A percentile compares a stretch with the other conserved stretches of the same genome.
These are phyloP conservation scores for Penicillium macrosclerotiorum DNA, from an alignment of 495 filamentous ascomycete species.

Conservation along the genomic window DNA sequence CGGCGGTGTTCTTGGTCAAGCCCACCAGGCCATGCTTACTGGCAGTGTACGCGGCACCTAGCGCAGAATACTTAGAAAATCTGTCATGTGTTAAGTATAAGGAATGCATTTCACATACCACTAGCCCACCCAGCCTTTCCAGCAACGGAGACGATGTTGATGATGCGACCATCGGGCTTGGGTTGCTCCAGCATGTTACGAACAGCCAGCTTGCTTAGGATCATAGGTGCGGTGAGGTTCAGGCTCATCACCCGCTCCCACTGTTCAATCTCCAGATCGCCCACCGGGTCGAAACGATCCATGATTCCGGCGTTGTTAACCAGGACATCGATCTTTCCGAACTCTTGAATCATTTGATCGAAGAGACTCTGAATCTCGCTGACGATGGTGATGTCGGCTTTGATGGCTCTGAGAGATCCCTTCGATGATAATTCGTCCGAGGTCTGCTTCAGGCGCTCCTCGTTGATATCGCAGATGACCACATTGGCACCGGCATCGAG, in stretches of 20 bases:
- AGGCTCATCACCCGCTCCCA: constrained; percentile 60
- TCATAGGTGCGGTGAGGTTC: constrained; percentile 59
- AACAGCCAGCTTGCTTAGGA: constrained; percentile 53
- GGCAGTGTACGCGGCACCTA: constrained; percentile 20
- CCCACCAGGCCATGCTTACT: constrained; percentile 43
- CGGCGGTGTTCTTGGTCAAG: constrained; percentile 62
- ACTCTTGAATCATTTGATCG: constrained; percentile 26
- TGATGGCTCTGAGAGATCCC: constrained; percentile 34
- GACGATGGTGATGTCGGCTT: constrained; percentile 40
- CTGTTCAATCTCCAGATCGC: constrained; percentile 43
- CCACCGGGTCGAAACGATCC: constrained; percentile 56
- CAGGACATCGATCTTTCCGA: constrained; percentile 38
- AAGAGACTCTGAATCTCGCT: constrained; percentile 37
- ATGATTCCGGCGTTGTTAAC: constrained; percentile 53
- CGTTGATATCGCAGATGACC: constrained; percentile 43
- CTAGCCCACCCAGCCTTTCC: constrained; percentile 31
- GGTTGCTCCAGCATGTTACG: constrained; percentile 37
- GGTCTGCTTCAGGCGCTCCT: constrained; percentile 30
- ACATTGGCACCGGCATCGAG: constrained; percentile 40
- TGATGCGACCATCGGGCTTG: constrained; percentile 29
- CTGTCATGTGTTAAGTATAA: too few relatives aligned
- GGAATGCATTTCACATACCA: constrained; percentile 22
- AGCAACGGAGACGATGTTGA: constrained; percentile 40
- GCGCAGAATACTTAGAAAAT: too few relatives aligned
- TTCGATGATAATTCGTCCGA: constrained; percentile 38